Evolutionary conservation across 257 asterid genomes (phyloP), one percentile per base, ranked within the genome.

Genomic region (Nicotiana attenuata): DNA sequence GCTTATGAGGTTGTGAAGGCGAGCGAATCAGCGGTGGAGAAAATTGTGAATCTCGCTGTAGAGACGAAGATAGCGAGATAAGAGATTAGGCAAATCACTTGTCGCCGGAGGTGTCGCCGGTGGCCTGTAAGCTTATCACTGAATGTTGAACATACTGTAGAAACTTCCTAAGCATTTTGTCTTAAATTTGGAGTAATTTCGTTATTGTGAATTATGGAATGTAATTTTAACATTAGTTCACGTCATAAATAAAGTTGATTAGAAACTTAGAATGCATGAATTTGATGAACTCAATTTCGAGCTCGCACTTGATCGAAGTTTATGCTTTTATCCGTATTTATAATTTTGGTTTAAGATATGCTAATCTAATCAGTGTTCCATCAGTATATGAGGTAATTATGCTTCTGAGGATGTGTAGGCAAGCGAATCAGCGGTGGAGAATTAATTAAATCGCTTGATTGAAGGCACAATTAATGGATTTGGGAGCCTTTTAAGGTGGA

Each of bases 51-150:
- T 87, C 86, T 96, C 24, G 97, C 99, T 35, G 98, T 91, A 89
- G 97, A 90, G 86, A 97, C 97, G 81, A 95, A 95, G 91, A 95
- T 91, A 20, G 97, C 97, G 1, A 91, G 92, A 87, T 91, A 91
- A 68, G 99, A 92, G 75, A 95, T 95, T 82, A 93, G 81, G 87
- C 92, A 96, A 96, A 86, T 96, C 99, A 84, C 95, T 96, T 64
- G 86, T 92, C 31, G 97, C 97, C 41, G 99, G 98, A 55, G 99
- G 99, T 31, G 97, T 92, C 33, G 98, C 99, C 13, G 98, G 99
- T 61, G 98, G 98, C 88, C 90, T 96, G 99, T 96, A 83, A 90
- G 99, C 84, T 35, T 41, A 69, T 69, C 20, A 69, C 47, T 69
- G 4, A 73, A 73, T 73, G 38, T 47, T 22, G 29, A 67, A 52